phyloP scores from a whole-genome alignment of 805 yeast species.

The Diddensiella santjacobensis region DNA sequence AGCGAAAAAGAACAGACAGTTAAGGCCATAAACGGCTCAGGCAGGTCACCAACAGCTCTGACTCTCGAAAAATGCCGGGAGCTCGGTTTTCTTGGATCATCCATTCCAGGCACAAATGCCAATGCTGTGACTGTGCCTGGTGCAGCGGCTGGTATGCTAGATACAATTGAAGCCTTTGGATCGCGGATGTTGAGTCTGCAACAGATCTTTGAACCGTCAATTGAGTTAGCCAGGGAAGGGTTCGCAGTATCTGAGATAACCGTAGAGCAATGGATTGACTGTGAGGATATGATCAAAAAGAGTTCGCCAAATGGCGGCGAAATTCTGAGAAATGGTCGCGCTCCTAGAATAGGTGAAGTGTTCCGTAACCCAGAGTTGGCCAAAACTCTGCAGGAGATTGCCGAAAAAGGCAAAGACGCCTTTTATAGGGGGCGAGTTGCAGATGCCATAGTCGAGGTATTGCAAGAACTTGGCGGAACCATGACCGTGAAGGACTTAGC shows the following conservation, averaged over 20 bases:
- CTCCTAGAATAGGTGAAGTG: conserved; percentile 58
- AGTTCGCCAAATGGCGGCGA: conserved; percentile 34
- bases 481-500: conserved; percentile 52
- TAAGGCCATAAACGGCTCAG: conserved; percentile 69
- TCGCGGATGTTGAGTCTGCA: conserved; percentile 56
- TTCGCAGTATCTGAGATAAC: conserved; percentile 59
- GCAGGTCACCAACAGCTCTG: conserved; percentile 55
- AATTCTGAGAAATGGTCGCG: conserved; percentile 34
- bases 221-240: conserved; percentile 63
- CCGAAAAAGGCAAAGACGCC: conserved; percentile 54
- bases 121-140: conserved; percentile 72
- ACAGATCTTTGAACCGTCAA: conserved; percentile 43
- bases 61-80: conserved; percentile 47
- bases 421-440: conserved; percentile 69
- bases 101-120: conserved; percentile 51
- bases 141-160: conserved; percentile 73
- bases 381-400: conserved; percentile 46
- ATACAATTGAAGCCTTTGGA: conserved; percentile 65
- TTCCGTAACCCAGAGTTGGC: conserved; percentile 52
- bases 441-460: conserved; percentile 51
- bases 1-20: conserved; percentile 46
- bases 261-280: conserved; percentile 45
- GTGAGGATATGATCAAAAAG: conserved; percentile 38
- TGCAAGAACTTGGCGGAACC: conserved; percentile 53
- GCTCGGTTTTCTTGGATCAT: conserved; percentile 42